Evolutionary conservation across 441 rosid species (phyloP).

Genomic region (Flueggea neowawraea): DNA sequence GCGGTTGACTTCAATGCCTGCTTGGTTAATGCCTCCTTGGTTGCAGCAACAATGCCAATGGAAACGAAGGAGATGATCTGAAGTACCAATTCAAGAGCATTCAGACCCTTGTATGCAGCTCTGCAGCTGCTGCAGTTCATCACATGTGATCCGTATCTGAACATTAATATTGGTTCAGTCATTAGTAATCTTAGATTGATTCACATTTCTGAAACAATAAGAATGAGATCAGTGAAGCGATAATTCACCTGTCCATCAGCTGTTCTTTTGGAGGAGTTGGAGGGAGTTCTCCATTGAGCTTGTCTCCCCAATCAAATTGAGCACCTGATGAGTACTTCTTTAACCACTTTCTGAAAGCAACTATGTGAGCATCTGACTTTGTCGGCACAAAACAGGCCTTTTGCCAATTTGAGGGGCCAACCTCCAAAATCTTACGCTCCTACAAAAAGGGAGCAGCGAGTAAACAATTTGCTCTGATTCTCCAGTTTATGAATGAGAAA

Average conservation of each 20-base stretch:
- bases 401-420: constrained; percentile 66
- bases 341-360: constrained; percentile 64
- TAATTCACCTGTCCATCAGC: constrained; percentile 49
- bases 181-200: no score
- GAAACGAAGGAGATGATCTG: constrained; percentile 50
- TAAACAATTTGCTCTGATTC: no score
- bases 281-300: constrained; percentile 44
- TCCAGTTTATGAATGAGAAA: no score
- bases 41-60: constrained; percentile 50
- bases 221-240: no score
- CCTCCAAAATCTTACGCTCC: constrained; percentile 77
- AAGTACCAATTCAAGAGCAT: constrained; percentile 44
- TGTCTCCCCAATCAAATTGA: constrained; percentile 64
- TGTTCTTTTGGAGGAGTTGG: constrained; percentile 63
- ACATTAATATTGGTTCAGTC: background rate
- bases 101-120: constrained; percentile 64
- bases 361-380: constrained; percentile 64
- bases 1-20: constrained; percentile 31
- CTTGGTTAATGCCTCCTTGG: no score
- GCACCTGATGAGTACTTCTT: constrained; percentile 47
- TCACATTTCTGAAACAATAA: no score
- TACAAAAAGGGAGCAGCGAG: constrained; percentile 6
- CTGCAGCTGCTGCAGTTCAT: constrained; percentile 78
- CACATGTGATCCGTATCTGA: constrained; percentile 80
- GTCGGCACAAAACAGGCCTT: constrained; percentile 71